Evolutionary conservation across 805 yeast genomes (phyloP).

Genomic region (Suhomyces prunicola): DNA sequence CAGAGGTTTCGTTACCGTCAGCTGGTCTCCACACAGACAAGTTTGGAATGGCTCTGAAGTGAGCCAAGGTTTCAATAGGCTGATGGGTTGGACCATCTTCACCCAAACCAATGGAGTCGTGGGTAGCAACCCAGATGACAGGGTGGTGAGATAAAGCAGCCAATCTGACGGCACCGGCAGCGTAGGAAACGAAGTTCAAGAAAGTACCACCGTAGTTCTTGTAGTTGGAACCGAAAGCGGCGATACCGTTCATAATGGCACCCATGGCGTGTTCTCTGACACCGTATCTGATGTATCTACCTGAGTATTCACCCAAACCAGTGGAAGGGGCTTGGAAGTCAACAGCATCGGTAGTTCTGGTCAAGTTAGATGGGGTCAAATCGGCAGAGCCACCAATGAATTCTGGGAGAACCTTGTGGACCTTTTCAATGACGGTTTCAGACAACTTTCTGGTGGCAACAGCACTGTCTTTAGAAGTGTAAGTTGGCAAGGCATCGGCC

Average conservation of each 20-base stretch:
- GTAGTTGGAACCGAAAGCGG: constrained; percentile 84
- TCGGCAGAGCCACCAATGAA: constrained; percentile 98
- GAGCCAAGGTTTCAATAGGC: constrained; percentile 86
- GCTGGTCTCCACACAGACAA: constrained; percentile 89
- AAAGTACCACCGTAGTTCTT: constrained; percentile 96
- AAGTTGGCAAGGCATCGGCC: constrained; percentile 74
- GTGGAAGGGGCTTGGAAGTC: constrained; percentile 90
- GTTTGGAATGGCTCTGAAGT: constrained; percentile 82
- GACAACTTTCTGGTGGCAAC: constrained; percentile 94
- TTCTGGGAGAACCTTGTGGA: constrained; percentile 74
- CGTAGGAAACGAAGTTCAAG: constrained; percentile 85
- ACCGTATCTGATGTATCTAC: constrained; percentile 96
- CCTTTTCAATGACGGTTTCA: constrained; percentile 66
- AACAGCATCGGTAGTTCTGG: constrained; percentile 77
- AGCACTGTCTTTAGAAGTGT: constrained; percentile 73
- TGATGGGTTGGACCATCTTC: constrained; percentile 95
- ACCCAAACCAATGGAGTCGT: constrained; percentile 87
- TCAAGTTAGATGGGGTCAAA: constrained; percentile 93
- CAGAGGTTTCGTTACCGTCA: constrained; percentile 86
- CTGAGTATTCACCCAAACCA: constrained; percentile 79
- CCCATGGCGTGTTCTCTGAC: constrained; percentile 99
- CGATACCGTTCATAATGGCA: constrained; percentile 95
- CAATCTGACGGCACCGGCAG: constrained; percentile 84
- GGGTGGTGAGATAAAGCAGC: constrained; percentile 83
- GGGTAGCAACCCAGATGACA: constrained; percentile 84